These are phyloP conservation scores for Arachis stenosperma DNA, from an alignment of 306 rosid species.

Conservation along the genomic window DNA sequence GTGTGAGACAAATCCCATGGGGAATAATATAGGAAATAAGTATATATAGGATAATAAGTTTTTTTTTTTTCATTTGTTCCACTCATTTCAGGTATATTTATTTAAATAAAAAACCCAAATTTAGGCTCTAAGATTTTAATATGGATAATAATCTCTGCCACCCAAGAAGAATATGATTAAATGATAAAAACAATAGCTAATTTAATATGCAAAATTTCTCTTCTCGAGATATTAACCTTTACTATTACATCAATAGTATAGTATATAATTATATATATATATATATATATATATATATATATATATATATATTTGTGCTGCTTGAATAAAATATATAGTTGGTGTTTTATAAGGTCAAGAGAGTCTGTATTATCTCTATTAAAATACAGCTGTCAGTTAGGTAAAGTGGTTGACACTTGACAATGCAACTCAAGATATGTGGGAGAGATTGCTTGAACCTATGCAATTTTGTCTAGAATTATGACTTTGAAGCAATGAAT, in stretches of 20 bases:
- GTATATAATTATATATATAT: too few species aligned
- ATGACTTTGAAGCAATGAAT: conserved; percentile 7
- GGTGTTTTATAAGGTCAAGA: not conserved
- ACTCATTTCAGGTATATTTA: too few species aligned
- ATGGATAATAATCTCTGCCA: not conserved
- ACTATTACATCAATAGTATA: too few species aligned
- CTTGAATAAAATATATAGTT: not conserved
- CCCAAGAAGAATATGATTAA: not conserved
- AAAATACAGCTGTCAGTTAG: not conserved
- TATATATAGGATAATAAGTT: too few species aligned
- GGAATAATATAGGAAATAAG: too few species aligned
- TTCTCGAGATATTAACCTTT: too few species aligned
- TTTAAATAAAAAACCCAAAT: too few species aligned
- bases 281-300: too few species aligned
- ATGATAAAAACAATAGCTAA: not conserved
- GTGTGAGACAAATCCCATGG: too few species aligned
- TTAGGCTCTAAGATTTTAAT: not conserved
- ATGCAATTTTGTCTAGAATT: conserved; percentile 3
- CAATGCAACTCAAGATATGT: conserved; percentile 1
- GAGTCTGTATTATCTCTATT: not conserved
- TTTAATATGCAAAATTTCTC: not conserved
- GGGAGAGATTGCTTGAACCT: not conserved
- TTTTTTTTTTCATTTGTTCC: too few species aligned
- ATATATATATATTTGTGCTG: not conserved
- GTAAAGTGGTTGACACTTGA: conserved; percentile 22